Evolutionary conservation across 805 yeast genomes (phyloP).

Genomic region (Nakazawaea ernobii): DNA sequence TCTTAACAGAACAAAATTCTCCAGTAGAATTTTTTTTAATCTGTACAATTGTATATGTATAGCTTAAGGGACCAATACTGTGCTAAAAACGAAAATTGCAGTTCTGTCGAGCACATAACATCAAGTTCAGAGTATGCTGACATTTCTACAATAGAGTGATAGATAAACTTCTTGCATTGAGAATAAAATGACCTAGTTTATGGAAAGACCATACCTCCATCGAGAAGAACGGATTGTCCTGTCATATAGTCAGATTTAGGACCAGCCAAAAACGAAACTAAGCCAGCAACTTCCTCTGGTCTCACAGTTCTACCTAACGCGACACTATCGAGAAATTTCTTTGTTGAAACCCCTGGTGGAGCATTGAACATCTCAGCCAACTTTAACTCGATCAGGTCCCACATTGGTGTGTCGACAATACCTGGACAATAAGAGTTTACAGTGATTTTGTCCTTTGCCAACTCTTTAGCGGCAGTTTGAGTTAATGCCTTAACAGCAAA

Average conservation of each 20-base stretch:
- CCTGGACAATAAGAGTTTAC: conserved; percentile 38
- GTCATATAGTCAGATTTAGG: conserved; percentile 34
- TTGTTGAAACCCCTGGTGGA: conserved; percentile 22
- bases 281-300: conserved; percentile 30
- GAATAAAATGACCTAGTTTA: neutral
- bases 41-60: no score
- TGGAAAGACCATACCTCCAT: conserved; percentile 27
- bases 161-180: no score
- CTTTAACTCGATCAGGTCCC: conserved; percentile 24
- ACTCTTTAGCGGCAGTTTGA: conserved; percentile 31
- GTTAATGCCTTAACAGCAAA: conserved; percentile 32
- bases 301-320: conserved; percentile 29
- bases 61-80: no score
- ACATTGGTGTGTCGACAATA: conserved; percentile 32
- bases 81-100: no score
- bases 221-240: conserved; percentile 33
- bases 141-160: no score
- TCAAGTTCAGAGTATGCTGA: no score
- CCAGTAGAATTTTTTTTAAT: no score
- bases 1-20: no score
- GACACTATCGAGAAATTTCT: conserved; percentile 20
- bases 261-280: conserved; percentile 29
- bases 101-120: no score
- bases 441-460: conserved; percentile 29
- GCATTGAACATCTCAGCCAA: conserved; percentile 21